A percentile compares a stretch with the other conserved stretches of the same genome.
phyloP scores from a whole-genome alignment of 2,329 filamentous ascomycete species.

The Arthrobotrys sinensis region DNA sequence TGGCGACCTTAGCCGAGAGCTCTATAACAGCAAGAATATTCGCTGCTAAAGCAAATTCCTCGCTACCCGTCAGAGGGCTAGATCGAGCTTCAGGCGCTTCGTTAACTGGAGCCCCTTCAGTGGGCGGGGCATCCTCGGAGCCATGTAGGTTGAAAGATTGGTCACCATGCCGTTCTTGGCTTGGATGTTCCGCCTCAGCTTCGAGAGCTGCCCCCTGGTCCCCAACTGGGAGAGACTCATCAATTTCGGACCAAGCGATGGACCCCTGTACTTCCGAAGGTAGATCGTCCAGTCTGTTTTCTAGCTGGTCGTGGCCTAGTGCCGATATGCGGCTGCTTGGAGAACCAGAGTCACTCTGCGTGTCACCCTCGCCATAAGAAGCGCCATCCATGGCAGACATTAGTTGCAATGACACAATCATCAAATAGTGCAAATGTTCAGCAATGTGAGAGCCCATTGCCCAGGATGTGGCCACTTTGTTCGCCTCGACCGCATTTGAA shows the following conservation, averaged over 20 bases:
- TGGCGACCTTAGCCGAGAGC: too few species aligned
- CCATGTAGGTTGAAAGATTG: too few species aligned
- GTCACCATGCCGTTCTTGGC: too few species aligned
- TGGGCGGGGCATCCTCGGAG: too few species aligned
- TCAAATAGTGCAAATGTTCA: conserved; percentile 19
- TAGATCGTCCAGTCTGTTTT: conserved; percentile 18
- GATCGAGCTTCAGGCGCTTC: too few species aligned
- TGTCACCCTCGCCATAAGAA: conserved; percentile 16
- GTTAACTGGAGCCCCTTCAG: too few species aligned
- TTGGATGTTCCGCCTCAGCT: too few species aligned
- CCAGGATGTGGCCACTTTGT: conserved; percentile 13
- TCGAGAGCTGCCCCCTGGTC: too few species aligned
- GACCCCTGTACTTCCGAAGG: conserved; percentile 20
- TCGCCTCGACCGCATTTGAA: conserved; percentile 9
- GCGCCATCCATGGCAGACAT: conserved; percentile 23
- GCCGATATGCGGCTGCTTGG: conserved; percentile 15
- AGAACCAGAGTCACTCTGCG: not conserved
- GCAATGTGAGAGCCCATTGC: conserved; percentile 24
- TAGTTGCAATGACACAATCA: conserved; percentile 19
- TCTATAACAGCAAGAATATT: too few species aligned
- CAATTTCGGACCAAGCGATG: conserved; percentile 7
- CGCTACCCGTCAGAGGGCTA: too few species aligned
- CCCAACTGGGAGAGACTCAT: too few species aligned
- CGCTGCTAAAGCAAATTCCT: too few species aligned
- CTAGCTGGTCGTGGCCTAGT: not conserved